phyloP scores from a whole-genome alignment of 441 rosid genomes.

The Flueggea neowawraea region DNA sequence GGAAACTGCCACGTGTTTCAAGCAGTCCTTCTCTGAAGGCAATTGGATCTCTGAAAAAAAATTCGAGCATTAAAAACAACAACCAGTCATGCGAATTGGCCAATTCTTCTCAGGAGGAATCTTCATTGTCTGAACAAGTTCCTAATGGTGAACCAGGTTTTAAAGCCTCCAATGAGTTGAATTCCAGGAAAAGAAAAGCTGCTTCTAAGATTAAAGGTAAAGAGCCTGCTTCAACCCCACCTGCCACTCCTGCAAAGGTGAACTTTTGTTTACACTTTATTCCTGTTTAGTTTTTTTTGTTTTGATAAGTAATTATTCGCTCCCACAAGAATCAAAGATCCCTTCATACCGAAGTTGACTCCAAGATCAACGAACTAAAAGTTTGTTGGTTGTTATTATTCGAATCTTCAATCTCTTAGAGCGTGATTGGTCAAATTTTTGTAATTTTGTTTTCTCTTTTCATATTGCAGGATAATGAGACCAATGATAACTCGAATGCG shows the following conservation, averaged over 20 bases:
- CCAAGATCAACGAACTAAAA: too few species aligned
- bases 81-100: slow-evolving; percentile 23
- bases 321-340: too few species aligned
- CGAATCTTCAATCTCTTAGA: neutral
- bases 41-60: slow-evolving; percentile 38
- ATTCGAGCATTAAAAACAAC: slow-evolving; percentile 4
- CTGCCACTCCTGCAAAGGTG: slow-evolving; percentile 40
- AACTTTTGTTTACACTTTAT: neutral
- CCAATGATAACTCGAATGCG: slow-evolving; percentile 30
- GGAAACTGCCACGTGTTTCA: slow-evolving; percentile 31
- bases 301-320: too few species aligned
- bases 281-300: neutral
- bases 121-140: slow-evolving; percentile 54
- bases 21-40: slow-evolving; percentile 37
- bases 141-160: slow-evolving; percentile 19
- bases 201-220: slow-evolving; percentile 48
- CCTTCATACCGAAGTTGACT: too few species aligned
- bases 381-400: too few species aligned
- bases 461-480: slow-evolving; percentile 43
- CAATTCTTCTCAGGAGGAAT: slow-evolving; percentile 45
- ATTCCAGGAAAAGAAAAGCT: slow-evolving; percentile 69
- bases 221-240: slow-evolving; percentile 34
- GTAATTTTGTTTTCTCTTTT: neutral
- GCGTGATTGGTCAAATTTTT: neutral
- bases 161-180: slow-evolving; percentile 23